A percentile compares a stretch with the other conserved stretches of the same genome.
These are phyloP conservation scores for Xylaria scruposa DNA, from an alignment of 495 filamentous ascomycete genomes.

Conservation along the genomic window DNA sequence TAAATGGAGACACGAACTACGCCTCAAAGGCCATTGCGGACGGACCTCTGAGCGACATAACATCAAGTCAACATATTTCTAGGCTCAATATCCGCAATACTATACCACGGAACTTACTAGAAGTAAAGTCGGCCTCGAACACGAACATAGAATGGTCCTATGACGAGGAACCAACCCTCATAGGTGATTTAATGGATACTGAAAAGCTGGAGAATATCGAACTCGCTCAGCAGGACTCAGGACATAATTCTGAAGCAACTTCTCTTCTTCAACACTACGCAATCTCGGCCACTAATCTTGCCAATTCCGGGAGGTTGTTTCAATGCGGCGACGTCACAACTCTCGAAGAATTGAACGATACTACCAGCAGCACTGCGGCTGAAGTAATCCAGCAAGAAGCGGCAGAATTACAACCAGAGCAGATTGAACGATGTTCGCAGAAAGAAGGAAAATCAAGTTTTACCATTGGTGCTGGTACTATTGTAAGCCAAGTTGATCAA, in stretches of 20 bases:
- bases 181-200: constrained; percentile 29
- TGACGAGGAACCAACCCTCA: constrained; percentile 31
- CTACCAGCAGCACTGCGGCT: neutral
- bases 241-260: neutral
- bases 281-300: constrained; percentile 10
- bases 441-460: neutral
- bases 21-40: neutral
- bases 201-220: constrained; percentile 10
- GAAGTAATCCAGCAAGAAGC: neutral
- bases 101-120: constrained; percentile 4
- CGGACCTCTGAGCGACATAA: constrained; percentile 2
- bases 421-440: neutral
- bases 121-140: neutral
- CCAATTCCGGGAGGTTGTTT: neutral
- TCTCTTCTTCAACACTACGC: constrained; percentile 19
- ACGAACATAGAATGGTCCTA: neutral
- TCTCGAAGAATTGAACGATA: neutral
- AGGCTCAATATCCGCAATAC: neutral
- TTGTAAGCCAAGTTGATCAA: neutral
- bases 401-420: neutral
- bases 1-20: neutral
- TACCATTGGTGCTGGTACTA: neutral
- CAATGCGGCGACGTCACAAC: neutral
- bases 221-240: neutral
- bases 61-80: constrained; percentile 2